Evolutionary conservation across 2,329 filamentous ascomycete species (phyloP), one percentile per base, ranked within the genome.

Genomic region (Pyrenophora tritici-repentis): DNA sequence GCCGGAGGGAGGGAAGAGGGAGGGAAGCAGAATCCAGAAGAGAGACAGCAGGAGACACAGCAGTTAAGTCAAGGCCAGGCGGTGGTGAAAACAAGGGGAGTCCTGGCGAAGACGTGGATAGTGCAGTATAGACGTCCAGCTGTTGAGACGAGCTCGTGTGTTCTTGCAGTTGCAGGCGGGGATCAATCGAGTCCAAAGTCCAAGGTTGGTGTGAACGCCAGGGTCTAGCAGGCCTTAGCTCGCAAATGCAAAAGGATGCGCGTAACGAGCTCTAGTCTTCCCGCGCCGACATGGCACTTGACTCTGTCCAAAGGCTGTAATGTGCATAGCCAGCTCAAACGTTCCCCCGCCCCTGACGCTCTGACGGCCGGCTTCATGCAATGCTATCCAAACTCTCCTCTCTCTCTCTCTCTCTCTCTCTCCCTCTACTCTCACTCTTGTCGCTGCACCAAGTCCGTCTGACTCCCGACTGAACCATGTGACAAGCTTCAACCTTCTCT

Each of bases 161-260:
- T 45, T n/a, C n/a, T n/a, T n/a, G n/a, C n/a, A 35, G 16, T 36
- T 45, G 18, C 42, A 29, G 24, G 34, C 42, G 42, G 42, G 42
- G 42, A 45, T 29, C 24, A 35, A 44, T n/a, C n/a, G n/a, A 45
- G 42, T 45, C 42, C 4, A 35, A n/a, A 17, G 33, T 17, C n/a
- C n/a, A n/a, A n/a, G n/a, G n/a, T 22, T 22, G 14, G 10, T 37
- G 41, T 32, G 17, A 13, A 9, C 26, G 24, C 22, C 41, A 43
- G 41, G 41, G 41, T 43, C 41, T 43, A 18, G 14, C 16, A 20
- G 29, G 20, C 29, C 40, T 31, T 31, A 42, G 32, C 16, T 24
- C 22, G 22, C 6, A 24, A 24, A 6, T 7, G 22, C 6, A 20
- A 40, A 20, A 22, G 17, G 40, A 42, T 18, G 42, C 42, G 42